Conservation (phyloP, 1,284 basidiomycete species). For the Tausonia pullulans region DNA sequence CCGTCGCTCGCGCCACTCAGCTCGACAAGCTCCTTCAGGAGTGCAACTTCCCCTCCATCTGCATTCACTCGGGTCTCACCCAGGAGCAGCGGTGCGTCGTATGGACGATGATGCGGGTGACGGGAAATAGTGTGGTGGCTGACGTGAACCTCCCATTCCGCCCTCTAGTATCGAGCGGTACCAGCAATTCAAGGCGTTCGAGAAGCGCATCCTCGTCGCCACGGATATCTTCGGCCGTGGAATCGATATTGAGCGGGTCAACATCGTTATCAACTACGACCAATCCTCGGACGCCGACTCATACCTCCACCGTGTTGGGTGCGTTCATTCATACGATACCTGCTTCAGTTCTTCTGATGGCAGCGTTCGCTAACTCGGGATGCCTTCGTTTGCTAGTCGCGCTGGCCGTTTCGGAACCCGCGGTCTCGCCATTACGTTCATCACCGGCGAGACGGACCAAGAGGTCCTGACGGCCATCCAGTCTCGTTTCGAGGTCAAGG, state of each 20-base stretch:
- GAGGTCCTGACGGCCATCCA: slow-evolving; percentile 89
- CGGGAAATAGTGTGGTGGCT: background rate
- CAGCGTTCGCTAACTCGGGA: too few species aligned
- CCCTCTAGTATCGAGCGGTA: slow-evolving; percentile 76
- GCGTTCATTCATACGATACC: slow-evolving; percentile 23
- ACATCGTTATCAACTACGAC: slow-evolving; percentile 93
- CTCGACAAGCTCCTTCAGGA: slow-evolving; percentile 91
- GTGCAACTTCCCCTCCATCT: slow-evolving; percentile 97
- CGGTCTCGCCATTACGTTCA: slow-evolving; percentile 97
- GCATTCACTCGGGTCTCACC: slow-evolving; percentile 85
- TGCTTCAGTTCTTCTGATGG: background rate
- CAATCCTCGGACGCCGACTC: slow-evolving; percentile 94
- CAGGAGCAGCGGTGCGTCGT: slow-evolving; percentile 84
- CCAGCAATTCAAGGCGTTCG: slow-evolving; percentile 97
- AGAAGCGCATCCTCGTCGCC: slow-evolving; percentile 96
- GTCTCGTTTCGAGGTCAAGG: slow-evolving; percentile 82
- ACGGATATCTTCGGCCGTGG: slow-evolving; percentile 96
- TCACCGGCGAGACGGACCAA: slow-evolving; percentile 80
- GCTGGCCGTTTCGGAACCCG: slow-evolving; percentile 99
- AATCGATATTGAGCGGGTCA: slow-evolving; percentile 95
- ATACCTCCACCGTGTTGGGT: slow-evolving; percentile 97
- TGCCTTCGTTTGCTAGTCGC: slow-evolving; percentile 45
- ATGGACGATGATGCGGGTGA: background rate
- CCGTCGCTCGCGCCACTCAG: slow-evolving; percentile 90
- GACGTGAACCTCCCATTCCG: too few species aligned